Base-by-base conservation (phyloP, 495 filamentous ascomycete species). In the Poronia punctata region DNA sequence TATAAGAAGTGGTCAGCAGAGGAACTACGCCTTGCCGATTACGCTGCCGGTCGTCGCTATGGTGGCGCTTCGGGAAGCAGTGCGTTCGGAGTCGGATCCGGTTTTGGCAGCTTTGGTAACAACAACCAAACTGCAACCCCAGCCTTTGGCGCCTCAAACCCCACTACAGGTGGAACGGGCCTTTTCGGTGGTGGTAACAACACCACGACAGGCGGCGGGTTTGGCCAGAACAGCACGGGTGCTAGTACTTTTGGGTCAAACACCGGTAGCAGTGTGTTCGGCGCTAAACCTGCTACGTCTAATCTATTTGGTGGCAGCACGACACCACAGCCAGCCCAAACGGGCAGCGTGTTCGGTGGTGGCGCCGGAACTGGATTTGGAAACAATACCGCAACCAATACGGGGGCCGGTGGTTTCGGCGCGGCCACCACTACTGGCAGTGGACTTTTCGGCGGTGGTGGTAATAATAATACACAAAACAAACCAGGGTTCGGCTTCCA, bases 1-100 rank as follows among this genome's bases (percentile, higher is more conserved):
- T 97, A 95, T 64, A 78, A 76, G 57, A 88, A 88, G 46, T 95
- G 78, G 62, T 95, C 87, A 4, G 78, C 85, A 24, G 92, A 98
- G 59, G 92, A 98, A 61, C 63, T 98, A 31, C 78, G 92, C 54
- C 60, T 94, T 40, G 86, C 76, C 23, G 92, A 98, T 64, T 98
- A 97, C 62, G 76, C 79, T 38, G 80, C 86, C 67, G 92, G 92
- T 17, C 76, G 92, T 41, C 78, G 81, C 24, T 84, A 70, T 49
- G 92, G 88, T 6, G 90, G 86, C 49, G 71, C 75, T 15, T 85
- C 84, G 40, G 86, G 86, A 35, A 75, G 82, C 28, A 87, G 86
- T 22, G 85, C 82, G 4, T 98, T 98, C 55, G 92, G 92, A 5
- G 60, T 67, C 36, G 65, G 61, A 43, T 79, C 77, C 19, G 70